phyloP scores from a whole-genome alignment of 179 eudicot genomes.

The Beta macrorhiza region DNA sequence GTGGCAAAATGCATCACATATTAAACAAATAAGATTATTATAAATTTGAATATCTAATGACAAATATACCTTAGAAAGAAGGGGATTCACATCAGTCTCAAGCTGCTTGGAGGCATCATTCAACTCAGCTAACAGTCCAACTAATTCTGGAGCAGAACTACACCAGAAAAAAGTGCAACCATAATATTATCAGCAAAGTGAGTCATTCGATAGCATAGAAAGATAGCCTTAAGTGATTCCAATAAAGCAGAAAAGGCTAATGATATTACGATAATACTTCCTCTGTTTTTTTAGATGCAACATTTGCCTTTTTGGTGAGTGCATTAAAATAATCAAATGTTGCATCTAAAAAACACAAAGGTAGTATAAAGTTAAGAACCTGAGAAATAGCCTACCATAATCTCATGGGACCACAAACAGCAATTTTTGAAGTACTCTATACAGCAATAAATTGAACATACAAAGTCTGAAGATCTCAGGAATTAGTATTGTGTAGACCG shows the following conservation, averaged over 20 bases:
- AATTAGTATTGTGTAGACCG: not conserved
- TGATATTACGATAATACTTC: no score
- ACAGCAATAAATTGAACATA: not conserved
- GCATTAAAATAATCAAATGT: no score
- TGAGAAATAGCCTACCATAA: not conserved
- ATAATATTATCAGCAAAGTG: not conserved
- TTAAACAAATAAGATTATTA: not conserved
- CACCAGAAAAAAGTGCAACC: slow-evolving; percentile 19
- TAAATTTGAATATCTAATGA: not conserved
- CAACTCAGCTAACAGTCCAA: slow-evolving; percentile 77
- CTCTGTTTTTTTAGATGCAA: no score
- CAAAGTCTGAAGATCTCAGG: not conserved
- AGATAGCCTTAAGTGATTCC: not conserved
- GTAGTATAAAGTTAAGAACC: not conserved
- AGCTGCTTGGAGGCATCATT: slow-evolving; percentile 68
- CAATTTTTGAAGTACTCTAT: not conserved
- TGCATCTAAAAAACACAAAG: no score
- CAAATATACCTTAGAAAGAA: slow-evolving; percentile 59
- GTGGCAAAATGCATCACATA: not conserved
- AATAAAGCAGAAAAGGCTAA: not conserved
- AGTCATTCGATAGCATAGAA: not conserved
- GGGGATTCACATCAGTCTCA: slow-evolving; percentile 74
- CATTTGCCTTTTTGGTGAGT: no score
- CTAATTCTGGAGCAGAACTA: slow-evolving; percentile 94
- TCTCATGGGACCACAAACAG: slow-evolving; percentile 1